Conservation (phyloP, 2,329 filamentous ascomycete genomes). For the Cercospora sp. region DNA sequence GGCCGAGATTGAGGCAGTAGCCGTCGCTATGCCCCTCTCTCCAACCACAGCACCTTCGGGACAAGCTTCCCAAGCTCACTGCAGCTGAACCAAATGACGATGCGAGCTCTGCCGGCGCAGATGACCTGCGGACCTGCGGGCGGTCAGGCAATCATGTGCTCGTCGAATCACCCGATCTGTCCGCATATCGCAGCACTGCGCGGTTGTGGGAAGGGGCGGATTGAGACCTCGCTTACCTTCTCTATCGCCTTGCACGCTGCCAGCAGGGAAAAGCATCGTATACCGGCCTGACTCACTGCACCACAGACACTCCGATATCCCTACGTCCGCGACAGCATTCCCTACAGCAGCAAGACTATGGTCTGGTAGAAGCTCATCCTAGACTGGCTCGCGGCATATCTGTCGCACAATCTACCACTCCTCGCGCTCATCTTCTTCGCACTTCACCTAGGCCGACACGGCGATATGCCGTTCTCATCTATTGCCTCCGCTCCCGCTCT, state of each 20-base stretch:
- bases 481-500: constrained; percentile 40
- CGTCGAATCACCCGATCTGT: background rate
- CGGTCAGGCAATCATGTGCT: constrained; percentile 3
- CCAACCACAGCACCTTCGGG: background rate
- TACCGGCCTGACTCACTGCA: background rate
- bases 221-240: background rate
- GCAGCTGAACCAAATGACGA: constrained; percentile 1
- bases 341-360: constrained; percentile 4
- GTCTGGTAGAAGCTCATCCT: constrained; percentile 7
- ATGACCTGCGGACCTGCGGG: background rate
- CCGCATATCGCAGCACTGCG: background rate
- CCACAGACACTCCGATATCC: background rate
- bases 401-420: constrained; percentile 1
- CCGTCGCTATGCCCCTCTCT: background rate
- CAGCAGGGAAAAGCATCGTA: background rate
- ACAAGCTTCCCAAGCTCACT: constrained; percentile 8
- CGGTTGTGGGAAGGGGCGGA: background rate
- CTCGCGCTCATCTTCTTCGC: background rate
- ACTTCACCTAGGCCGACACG: background rate
- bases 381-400: constrained; percentile 6
- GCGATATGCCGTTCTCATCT: constrained; percentile 33
- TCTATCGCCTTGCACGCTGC: background rate
- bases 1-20: background rate
- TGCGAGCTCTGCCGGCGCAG: background rate
- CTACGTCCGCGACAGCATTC: background rate